Base-by-base conservation (phyloP, 345 rosid genomes). In the Mallotus nudiflorus region DNA sequence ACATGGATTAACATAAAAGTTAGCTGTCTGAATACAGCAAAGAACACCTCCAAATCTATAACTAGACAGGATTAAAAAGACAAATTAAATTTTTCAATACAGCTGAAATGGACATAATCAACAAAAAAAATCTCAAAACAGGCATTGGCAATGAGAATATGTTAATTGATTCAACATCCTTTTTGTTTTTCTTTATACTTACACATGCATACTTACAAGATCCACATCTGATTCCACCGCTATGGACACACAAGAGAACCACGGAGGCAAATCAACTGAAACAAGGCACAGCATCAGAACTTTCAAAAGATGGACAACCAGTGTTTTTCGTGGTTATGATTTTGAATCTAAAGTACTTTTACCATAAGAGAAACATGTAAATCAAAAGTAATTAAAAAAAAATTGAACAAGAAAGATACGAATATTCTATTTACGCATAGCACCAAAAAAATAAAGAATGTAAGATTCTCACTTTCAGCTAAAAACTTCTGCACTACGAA, bases 221-320 rank as follows among this genome's bases (percentile, higher is more conserved):
- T 87, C 87, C 19, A 90, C 97, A 82, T 89, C 88, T 24, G 97
- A 87, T 68, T 85, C 85, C 85, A 92, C 70, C 50, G 80, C 82
- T 40, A 95, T 69, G 63, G 89, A 88, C 77, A 95, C 35, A 13
- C 96, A 87, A 10, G 97, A 87, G 87, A 95, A 95, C 95, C 92
- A 92, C 65, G 82, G 92, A 25, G 97, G 97, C 80, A 95, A 85
- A 77, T 92, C 97, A 73, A 94, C 99, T 95, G 89, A 28, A 79
- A 77, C 62, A 79, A 70, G 22, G 37, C 55, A 81, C 68, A 69
- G 40, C 48, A 65, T 33, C 53, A 52, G 75, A 77, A 40, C 50
- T 67, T 66, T 45, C 27, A 55, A 77, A 62, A 25, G n/a, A 40
- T 28, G 16, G 42, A 39, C 18, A 40, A 33, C n/a, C n/a, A n/a